Percentiles rank a stretch among this genome's conserved stretches.
These are phyloP conservation scores for Sclerotinia spermophila DNA, from an alignment of 2,329 filamentous ascomycete genomes.

Conservation along the genomic window DNA sequence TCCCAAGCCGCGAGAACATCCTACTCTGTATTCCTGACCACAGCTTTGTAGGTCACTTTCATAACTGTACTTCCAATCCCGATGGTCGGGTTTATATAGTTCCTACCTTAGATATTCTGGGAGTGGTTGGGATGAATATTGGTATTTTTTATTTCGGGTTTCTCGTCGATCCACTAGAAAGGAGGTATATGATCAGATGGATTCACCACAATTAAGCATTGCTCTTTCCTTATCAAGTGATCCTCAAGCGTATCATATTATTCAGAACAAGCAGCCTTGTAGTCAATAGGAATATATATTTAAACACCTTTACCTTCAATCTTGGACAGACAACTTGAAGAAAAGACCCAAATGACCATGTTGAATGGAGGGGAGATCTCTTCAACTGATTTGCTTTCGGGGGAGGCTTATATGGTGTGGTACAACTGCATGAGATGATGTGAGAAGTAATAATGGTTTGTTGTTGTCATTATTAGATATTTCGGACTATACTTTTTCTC, in stretches of 20 bases:
- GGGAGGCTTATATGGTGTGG: too few species aligned
- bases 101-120: background rate
- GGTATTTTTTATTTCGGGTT: too few species aligned
- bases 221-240: background rate
- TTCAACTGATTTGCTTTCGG: too few species aligned
- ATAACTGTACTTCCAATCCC: background rate
- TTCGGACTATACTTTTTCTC: background rate
- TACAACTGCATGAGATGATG: too few species aligned
- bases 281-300: background rate
- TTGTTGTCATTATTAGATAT: background rate
- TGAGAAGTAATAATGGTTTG: too few species aligned
- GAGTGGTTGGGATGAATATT: background rate
- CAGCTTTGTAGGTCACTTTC: background rate
- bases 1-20: background rate
- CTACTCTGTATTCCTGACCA: background rate
- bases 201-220: background rate
- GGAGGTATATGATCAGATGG: background rate
- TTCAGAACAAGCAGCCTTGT: background rate
- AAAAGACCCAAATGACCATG: too few species aligned
- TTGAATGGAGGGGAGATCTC: too few species aligned
- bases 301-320: background rate
- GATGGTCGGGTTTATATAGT: background rate
- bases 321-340: background rate
- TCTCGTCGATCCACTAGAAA: too few species aligned
- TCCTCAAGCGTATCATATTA: background rate